phyloP scores from a whole-genome alignment of 169 alveolate genomes.

The Haemoproteus tartakovskyi region DNA sequence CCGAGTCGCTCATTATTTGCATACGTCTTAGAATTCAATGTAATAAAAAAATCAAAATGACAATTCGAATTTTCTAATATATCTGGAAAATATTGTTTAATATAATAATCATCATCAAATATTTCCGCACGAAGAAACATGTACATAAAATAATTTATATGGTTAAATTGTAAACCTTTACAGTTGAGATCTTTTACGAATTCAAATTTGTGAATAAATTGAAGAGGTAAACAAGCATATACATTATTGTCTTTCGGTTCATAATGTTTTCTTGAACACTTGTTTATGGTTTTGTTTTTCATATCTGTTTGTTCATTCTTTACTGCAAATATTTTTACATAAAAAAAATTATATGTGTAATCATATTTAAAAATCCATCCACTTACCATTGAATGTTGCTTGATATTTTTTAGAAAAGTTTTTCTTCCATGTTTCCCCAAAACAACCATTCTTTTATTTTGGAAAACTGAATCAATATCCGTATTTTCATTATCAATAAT shows the following conservation, averaged over 20 bases:
- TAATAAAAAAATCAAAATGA: constrained; percentile 35
- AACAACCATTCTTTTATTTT: constrained; percentile 11
- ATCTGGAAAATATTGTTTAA: constrained; percentile 19
- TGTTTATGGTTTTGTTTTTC: not conserved
- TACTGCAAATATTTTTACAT: constrained; percentile 21
- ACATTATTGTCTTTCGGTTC: not conserved
- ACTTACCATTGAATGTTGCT: constrained; percentile 19
- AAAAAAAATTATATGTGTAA: constrained; percentile 12
- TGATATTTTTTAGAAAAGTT: constrained; percentile 16
- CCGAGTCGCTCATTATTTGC: constrained; percentile 11
- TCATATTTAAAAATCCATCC: constrained; percentile 62
- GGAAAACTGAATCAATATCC: not conserved
- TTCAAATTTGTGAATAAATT: constrained; percentile 34
- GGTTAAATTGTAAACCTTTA: constrained; percentile 6
- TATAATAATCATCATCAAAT: constrained; percentile 6
- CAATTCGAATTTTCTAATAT: constrained; percentile 1
- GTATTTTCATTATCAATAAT: constrained; percentile 13
- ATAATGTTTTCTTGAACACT: not conserved
- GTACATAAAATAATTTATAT: constrained; percentile 9
- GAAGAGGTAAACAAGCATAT: constrained; percentile 51
- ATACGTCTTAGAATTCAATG: constrained; percentile 1
- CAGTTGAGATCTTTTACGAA: constrained; percentile 16
- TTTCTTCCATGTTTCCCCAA: constrained; percentile 30
- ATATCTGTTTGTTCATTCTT: constrained; percentile 1
- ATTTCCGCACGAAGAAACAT: constrained; percentile 22